These are phyloP conservation scores for Colletotrichum sp. DNA, from an alignment of 2,329 filamentous ascomycete species.

Conservation along the genomic window DNA sequence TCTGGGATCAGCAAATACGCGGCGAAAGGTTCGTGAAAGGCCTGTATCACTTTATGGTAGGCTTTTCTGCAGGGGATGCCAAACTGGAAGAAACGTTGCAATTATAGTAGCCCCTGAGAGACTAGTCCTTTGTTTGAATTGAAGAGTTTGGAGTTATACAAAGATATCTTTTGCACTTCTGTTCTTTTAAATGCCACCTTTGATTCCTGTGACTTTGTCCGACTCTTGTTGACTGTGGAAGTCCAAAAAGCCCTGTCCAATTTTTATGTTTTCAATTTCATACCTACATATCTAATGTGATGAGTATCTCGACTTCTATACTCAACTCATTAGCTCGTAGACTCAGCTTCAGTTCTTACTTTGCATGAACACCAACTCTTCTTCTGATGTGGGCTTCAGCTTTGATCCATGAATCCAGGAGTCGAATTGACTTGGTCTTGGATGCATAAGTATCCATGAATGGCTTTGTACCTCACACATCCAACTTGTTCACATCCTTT, in stretches of 20 bases:
- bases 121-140: neutral
- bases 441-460: neutral
- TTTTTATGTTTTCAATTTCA: neutral
- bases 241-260: neutral
- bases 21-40: neutral
- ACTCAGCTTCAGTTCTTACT: too few relatives aligned
- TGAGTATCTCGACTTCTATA: neutral
- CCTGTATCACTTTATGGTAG: neutral
- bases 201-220: neutral
- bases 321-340: accelerated
- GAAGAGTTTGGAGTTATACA: neutral
- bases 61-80: neutral
- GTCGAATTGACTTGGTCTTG: neutral
- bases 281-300: neutral
- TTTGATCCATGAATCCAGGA: too few relatives aligned
- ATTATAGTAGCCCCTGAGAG: neutral
- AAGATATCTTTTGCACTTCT: neutral
- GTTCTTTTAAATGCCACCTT: neutral
- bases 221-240: neutral
- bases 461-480: neutral
- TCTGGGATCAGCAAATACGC: neutral
- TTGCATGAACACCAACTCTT: neutral
- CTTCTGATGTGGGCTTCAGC: too few relatives aligned
- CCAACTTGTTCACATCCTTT: neutral
- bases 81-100: neutral